A percentile compares a stretch with the other conserved stretches of the same genome.
These are phyloP conservation scores for Bipolaris gigantea DNA, from an alignment of 2,329 filamentous ascomycete species.

Conservation along the genomic window DNA sequence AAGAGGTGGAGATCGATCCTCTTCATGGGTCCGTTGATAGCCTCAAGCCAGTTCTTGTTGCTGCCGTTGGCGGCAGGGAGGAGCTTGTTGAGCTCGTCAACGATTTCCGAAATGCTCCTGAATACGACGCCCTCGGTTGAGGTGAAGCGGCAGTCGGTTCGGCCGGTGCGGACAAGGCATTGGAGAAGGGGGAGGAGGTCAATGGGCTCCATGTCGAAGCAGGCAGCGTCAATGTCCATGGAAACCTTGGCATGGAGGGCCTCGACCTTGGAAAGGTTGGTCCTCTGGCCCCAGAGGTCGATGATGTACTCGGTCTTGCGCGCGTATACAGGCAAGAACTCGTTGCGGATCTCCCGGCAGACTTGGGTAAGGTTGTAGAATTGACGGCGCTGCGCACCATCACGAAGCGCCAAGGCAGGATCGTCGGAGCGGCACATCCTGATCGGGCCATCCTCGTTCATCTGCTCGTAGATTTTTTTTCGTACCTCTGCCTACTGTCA, in stretches of 20 bases:
- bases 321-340: conserved; percentile 28
- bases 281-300: conserved; percentile 12
- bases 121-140: conserved; percentile 18
- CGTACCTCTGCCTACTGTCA: conserved; percentile 13
- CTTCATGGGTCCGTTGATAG: conserved; percentile 17
- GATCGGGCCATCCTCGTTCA: conserved; percentile 14
- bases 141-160: conserved; percentile 9
- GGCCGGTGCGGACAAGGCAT: conserved; percentile 9
- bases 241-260: conserved; percentile 21
- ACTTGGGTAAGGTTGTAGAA: conserved; percentile 27
- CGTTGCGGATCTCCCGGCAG: conserved; percentile 28
- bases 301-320: conserved; percentile 13
- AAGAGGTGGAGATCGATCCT: conserved; percentile 16
- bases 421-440: conserved; percentile 18
- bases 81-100: conserved; percentile 16
- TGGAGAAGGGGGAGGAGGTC: conserved; percentile 15
- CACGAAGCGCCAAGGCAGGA: conserved; percentile 7
- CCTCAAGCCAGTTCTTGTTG: conserved; percentile 12
- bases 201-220: conserved; percentile 21
- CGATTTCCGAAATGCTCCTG: conserved; percentile 16
- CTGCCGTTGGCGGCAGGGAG: conserved; percentile 6
- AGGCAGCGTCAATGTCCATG: conserved; percentile 25
- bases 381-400: conserved; percentile 3
- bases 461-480: conserved; percentile 15
- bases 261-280: conserved; percentile 4